Conservation (phyloP, 768 basidiomycete species). For the Boletus sensibilis region DNA sequence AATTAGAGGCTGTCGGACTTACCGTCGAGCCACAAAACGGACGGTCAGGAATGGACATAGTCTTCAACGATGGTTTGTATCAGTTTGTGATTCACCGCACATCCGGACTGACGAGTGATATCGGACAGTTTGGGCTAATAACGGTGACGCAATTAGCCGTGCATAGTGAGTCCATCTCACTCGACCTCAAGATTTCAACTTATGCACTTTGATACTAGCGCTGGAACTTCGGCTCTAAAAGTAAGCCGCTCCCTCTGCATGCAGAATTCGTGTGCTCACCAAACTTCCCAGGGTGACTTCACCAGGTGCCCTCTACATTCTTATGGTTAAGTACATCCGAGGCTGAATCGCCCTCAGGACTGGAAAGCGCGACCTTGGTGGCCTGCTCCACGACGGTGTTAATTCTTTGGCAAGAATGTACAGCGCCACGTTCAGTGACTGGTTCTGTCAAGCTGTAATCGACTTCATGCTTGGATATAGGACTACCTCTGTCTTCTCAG, state of each 20-base stretch:
- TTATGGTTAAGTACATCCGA: neutral
- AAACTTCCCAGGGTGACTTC: conserved; percentile 66
- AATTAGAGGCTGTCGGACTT: conserved; percentile 72
- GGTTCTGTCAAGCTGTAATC: conserved; percentile 96
- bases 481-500: conserved; percentile 84
- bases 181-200: neutral
- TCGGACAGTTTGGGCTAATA: conserved; percentile 89
- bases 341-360: conserved; percentile 51
- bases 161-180: conserved; percentile 60
- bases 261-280: conserved; percentile 6
- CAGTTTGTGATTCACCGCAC: neutral
- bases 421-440: conserved; percentile 88
- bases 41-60: conserved; percentile 62
- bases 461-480: conserved; percentile 90
- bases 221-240: conserved; percentile 96
- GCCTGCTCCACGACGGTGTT: conserved; percentile 92
- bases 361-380: conserved; percentile 90
- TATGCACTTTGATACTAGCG: conserved; percentile 46
- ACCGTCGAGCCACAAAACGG: conserved; percentile 51
- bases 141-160: conserved; percentile 91
- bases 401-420: conserved; percentile 93
- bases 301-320: conserved; percentile 54
- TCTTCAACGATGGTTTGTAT: conserved; percentile 72
- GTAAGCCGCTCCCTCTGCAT: conserved; percentile 39
- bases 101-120: neutral